A percentile compares a stretch with the other conserved stretches of the same genome.
Conservation (phyloP, 177 flowering plant species). For the Vitis hybrid region DNA sequence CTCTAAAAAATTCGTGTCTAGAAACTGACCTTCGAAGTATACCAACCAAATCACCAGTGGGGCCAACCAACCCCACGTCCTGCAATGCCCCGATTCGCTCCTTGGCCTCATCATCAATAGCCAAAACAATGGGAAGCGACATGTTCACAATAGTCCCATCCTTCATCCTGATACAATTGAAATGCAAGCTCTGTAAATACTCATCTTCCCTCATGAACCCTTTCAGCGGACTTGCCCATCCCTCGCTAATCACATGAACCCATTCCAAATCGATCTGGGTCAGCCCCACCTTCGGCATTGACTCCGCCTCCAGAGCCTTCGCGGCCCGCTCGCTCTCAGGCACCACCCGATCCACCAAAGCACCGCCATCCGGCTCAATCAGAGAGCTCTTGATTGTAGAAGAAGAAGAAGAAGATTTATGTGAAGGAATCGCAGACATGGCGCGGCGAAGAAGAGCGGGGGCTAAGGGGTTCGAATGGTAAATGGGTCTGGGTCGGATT, state of each 20-base stretch:
- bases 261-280: slow-evolving; percentile 81
- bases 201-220: slow-evolving; percentile 97
- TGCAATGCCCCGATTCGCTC: slow-evolving; percentile 55
- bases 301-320: slow-evolving; percentile 53
- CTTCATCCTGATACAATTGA: slow-evolving; percentile 57
- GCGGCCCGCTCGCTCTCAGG: slow-evolving; percentile 53
- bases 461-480: slow-evolving; percentile 35
- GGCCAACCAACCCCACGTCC: slow-evolving; percentile 66
- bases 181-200: slow-evolving; percentile 94
- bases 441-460: slow-evolving; percentile 7
- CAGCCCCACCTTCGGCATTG: slow-evolving; percentile 60
- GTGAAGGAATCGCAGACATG: slow-evolving; percentile 16
- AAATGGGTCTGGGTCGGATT: slow-evolving; percentile 34
- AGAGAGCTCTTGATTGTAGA: slow-evolving; percentile 59
- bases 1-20: neutral
- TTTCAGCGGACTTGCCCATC: slow-evolving; percentile 93
- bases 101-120: slow-evolving; percentile 72
- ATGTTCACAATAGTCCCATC: slow-evolving; percentile 86
- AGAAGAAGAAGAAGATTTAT: slow-evolving; percentile 12
- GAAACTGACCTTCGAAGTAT: slow-evolving; percentile 66
- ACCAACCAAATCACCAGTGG: slow-evolving; percentile 61
- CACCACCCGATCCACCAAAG: slow-evolving; percentile 73
- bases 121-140: slow-evolving; percentile 95
- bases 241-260: slow-evolving; percentile 93
- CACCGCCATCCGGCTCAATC: slow-evolving; percentile 95